Percentiles rank a stretch among this genome's conserved stretches.
Conservation (phyloP, 306 rosid genomes). For the Corylus americana region DNA sequence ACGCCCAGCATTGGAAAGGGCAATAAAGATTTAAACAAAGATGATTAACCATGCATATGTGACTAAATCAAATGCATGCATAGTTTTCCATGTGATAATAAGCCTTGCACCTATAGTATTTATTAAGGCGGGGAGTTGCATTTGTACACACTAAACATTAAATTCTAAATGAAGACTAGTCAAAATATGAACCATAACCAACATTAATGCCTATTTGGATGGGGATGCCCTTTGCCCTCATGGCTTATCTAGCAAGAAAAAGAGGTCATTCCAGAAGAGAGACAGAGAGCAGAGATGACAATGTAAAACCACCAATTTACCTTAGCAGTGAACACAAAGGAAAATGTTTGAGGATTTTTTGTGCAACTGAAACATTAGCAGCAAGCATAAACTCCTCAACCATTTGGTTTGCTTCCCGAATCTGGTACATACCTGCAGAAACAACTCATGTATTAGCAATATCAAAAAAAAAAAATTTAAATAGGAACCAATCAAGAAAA, state of each 20-base stretch:
- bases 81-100: no score
- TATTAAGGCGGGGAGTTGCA: no score
- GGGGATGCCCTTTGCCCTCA: background rate
- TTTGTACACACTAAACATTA: background rate
- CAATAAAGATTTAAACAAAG: no score
- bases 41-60: no score
- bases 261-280: background rate
- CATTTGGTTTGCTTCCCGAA: constrained; percentile 98
- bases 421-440: constrained; percentile 90
- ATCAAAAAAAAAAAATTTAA: background rate
- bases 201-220: background rate
- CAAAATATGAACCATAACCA: constrained; percentile 8
- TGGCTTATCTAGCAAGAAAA: background rate
- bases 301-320: constrained; percentile 37
- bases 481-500: background rate
- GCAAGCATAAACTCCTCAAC: constrained; percentile 99
- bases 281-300: constrained; percentile 9
- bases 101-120: no score
- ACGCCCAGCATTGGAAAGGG: no score
- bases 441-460: constrained; percentile 20
- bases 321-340: constrained; percentile 79
- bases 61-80: no score
- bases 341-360: constrained; percentile 76
- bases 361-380: constrained; percentile 92
- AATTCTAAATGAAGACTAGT: background rate